These are phyloP conservation scores for Fusarium sulawesiense DNA, from an alignment of 2,329 filamentous ascomycete genomes.

Conservation along the genomic window DNA sequence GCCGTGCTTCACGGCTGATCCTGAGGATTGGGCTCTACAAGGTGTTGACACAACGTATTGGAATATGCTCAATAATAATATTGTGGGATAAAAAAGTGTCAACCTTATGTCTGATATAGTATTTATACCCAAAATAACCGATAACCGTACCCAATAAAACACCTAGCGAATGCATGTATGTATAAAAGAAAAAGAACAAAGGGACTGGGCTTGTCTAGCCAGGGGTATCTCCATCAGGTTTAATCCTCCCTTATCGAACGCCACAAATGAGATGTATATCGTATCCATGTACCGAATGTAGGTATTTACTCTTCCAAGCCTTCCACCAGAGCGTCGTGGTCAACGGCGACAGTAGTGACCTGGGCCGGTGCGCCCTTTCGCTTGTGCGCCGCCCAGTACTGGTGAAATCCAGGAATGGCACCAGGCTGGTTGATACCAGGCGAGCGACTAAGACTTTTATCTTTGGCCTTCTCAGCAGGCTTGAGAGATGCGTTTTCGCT, in stretches of 20 bases:
- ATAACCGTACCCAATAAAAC: conserved; percentile 18
- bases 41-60: conserved; percentile 54
- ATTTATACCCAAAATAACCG: conserved; percentile 33
- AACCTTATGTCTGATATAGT: conserved; percentile 22
- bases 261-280: conserved; percentile 37
- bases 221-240: conserved; percentile 45
- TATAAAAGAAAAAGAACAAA: conserved; percentile 28
- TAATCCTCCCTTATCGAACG: conserved; percentile 37
- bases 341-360: conserved; percentile 68
- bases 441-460: conserved; percentile 60
- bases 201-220: conserved; percentile 40
- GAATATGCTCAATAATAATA: conserved; percentile 48
- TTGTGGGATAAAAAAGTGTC: conserved; percentile 8
- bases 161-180: conserved; percentile 33
- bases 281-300: conserved; percentile 19
- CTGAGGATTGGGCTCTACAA: conserved; percentile 56
- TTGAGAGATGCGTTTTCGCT: conserved; percentile 23
- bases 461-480: conserved; percentile 46
- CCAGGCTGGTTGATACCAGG: conserved; percentile 85
- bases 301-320: conserved; percentile 56
- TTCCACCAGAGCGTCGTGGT: conserved; percentile 70
- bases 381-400: conserved; percentile 63
- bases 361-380: conserved; percentile 65
- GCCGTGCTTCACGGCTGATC: conserved; percentile 48
- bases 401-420: conserved; percentile 76